Conservation (phyloP, 75 land plant species). For the Selaginella moellendorffii region DNA sequence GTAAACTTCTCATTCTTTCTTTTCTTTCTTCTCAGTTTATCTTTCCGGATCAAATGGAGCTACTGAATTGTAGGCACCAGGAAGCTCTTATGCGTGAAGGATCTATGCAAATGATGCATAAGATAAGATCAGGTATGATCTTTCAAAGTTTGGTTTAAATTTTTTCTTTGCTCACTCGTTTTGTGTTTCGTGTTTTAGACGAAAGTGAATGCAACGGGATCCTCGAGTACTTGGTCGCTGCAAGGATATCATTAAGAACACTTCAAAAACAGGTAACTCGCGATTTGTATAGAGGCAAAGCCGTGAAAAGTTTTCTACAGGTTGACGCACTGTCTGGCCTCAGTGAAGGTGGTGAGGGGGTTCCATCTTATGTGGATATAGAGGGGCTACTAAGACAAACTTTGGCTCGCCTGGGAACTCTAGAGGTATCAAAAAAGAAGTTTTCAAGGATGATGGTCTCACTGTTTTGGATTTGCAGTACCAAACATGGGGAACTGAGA, state of each 20-base stretch:
- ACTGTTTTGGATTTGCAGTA: background rate
- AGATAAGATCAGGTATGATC: background rate
- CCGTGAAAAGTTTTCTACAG: background rate
- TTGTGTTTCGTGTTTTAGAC: background rate
- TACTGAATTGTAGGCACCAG: background rate
- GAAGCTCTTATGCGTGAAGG: background rate
- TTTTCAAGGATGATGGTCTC: background rate
- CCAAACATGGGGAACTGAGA: background rate
- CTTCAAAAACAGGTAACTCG: constrained; percentile 9
- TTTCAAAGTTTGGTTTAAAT: background rate
- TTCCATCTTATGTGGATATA: constrained; percentile 5
- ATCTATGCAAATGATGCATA: background rate
- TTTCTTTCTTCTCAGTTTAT: too few relatives aligned
- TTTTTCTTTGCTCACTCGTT: background rate
- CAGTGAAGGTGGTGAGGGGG: constrained; percentile 13
- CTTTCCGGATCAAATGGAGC: too few relatives aligned
- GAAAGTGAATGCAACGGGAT: constrained; percentile 2
- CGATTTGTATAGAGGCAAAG: too few relatives aligned
- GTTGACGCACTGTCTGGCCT: constrained; percentile 9
- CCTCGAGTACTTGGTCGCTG: constrained; percentile 9
- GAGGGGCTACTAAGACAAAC: constrained; percentile 4
- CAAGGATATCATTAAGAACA: background rate
- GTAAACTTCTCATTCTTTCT: background rate
- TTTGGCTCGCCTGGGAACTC: background rate
- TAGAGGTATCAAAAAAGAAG: constrained; percentile 2